phyloP scores from a whole-genome alignment of 352 stramenopile genomes.

The Globisporangium alternatum region DNA sequence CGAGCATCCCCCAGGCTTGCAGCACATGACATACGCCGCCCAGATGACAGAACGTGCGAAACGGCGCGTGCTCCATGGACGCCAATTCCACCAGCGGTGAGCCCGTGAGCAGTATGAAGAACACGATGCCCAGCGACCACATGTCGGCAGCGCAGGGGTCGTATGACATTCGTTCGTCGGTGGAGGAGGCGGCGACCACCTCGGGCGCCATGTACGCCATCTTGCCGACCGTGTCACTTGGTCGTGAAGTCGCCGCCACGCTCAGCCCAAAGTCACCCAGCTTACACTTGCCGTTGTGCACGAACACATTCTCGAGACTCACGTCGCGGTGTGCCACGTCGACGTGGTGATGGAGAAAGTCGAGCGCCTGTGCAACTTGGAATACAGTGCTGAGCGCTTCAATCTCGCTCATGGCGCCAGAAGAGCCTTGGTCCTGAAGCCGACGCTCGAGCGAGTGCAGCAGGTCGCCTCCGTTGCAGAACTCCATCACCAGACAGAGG shows the following conservation, averaged over 20 bases:
- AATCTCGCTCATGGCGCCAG: neutral
- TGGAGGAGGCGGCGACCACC: too few species aligned
- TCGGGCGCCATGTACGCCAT: too few species aligned
- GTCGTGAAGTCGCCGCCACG: constrained; percentile 22
- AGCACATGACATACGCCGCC: too few species aligned
- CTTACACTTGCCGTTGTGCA: neutral
- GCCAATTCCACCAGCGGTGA: too few species aligned
- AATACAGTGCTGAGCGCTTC: neutral
- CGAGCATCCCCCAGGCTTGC: too few species aligned
- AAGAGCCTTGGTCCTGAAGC: neutral
- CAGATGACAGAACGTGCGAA: too few species aligned
- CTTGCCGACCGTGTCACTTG: too few species aligned
- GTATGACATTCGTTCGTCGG: too few species aligned
- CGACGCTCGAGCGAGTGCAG: neutral
- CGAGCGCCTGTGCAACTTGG: neutral
- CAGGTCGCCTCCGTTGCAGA: neutral
- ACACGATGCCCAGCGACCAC: too few species aligned
- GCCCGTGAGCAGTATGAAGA: too few species aligned
- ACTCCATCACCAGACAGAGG: neutral
- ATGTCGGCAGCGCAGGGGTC: too few species aligned
- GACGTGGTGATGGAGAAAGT: neutral
- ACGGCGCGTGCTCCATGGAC: too few species aligned
- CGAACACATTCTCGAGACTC: constrained; percentile 5
- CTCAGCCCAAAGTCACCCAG: neutral
- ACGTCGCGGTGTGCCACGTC: neutral